Base-by-base conservation (phyloP, 2,329 filamentous ascomycete species). In the Akanthomyces dipterigenus region DNA sequence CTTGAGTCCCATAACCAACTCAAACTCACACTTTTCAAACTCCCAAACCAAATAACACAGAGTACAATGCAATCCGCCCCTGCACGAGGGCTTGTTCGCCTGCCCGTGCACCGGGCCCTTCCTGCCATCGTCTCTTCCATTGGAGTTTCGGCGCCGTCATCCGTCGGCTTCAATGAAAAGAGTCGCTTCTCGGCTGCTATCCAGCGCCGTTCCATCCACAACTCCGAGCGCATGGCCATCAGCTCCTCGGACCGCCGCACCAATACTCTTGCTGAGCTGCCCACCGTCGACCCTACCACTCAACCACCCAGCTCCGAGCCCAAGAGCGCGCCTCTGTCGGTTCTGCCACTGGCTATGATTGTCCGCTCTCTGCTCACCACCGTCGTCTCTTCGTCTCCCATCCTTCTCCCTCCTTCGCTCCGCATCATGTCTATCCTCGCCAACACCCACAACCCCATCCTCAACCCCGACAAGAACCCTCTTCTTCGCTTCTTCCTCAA, bases 401-500 rank as follows among this genome's bases (percentile, higher is more conserved):
- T 88, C 5, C 82, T 96, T 5, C 82, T 96, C 2, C 77, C 78
- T 1, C 87, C 89, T 0, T 92, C 88, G 8, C 79, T 95, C 51
- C 80, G 80, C 58, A 72, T 89, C 62, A 88, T 96, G 75, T 82
- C 80, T 7, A 72, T 82, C 24, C 82, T 96, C 67, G 88, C 92
- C 12, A 81, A 91, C 71, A 87, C 89, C 28, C 82, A 82, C 55
- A 87, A 78, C 62, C 77, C 83, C 1, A 60, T 92, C 0, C 79
- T 95, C 62, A 88, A 88, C 72, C 87, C 91, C 5, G 91, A 96
- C 70, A 80, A 77, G 57, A 96, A 96, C 70, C 85, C 85, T 0
- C 51, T 93, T 1, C 80, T 96, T 18, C 82, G 86, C 48, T 83
- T 79, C 63, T 70, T 92, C 46, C 78, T 96, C 55, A 91, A 92